Conservation (phyloP, 176 grass and related monocot species). For the Metroxylon sagu region DNA sequence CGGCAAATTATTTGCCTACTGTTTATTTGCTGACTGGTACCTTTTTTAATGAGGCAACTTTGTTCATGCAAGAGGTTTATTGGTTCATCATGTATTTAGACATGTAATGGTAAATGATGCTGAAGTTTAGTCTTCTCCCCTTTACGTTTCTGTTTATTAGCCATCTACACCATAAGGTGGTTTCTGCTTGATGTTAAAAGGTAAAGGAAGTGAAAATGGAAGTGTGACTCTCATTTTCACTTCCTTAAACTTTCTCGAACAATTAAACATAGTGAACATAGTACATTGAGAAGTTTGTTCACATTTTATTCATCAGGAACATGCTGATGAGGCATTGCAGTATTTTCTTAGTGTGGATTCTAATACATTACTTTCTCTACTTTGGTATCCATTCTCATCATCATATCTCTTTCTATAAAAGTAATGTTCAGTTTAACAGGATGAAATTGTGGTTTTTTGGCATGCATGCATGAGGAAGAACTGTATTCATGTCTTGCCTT, state of each 20-base stretch:
- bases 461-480: not conserved
- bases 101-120: slow-evolving; percentile 54
- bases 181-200: no score
- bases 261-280: not conserved
- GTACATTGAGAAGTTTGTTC: no score
- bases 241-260: not conserved
- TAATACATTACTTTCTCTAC: slow-evolving; percentile 48
- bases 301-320: slow-evolving; percentile 40
- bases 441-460: not conserved
- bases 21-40: slow-evolving; percentile 11
- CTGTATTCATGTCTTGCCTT: not conserved
- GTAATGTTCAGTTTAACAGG: no score
- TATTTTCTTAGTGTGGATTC: slow-evolving; percentile 75
- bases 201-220: no score
- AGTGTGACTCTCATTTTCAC: not conserved
- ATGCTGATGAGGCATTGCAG: slow-evolving; percentile 81
- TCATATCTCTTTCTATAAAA: not conserved
- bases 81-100: slow-evolving; percentile 79
- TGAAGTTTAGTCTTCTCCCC: slow-evolving; percentile 1
- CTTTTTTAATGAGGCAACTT: slow-evolving; percentile 67
- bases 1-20: no score
- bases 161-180: not conserved
- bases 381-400: slow-evolving; percentile 42
- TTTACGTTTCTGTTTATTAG: not conserved
- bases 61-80: slow-evolving; percentile 70